These are phyloP conservation scores for Solanum clarkiae DNA, from an alignment of 257 asterid genomes.

Conservation along the genomic window DNA sequence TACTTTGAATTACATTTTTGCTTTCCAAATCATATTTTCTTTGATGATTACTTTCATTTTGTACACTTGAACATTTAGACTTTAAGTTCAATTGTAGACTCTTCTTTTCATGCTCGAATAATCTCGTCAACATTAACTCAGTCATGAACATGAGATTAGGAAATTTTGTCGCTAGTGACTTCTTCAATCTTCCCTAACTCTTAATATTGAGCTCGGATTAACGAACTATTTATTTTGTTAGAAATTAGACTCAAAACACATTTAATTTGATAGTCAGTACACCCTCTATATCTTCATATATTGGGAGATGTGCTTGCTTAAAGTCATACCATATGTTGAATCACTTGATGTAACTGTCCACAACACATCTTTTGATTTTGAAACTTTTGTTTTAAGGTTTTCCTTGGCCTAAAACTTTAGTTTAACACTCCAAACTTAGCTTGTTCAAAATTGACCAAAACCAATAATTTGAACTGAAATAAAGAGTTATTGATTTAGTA, in stretches of 20 bases:
- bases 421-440: neutral
- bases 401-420: neutral
- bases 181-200: neutral
- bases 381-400: neutral
- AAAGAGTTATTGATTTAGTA: neutral
- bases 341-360: neutral
- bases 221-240: neutral
- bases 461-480: neutral
- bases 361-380: neutral
- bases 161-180: neutral
- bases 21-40: neutral
- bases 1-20: no score
- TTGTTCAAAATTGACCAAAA: neutral
- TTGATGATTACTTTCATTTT: neutral
- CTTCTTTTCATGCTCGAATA: neutral
- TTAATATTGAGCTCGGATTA: neutral
- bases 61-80: neutral
- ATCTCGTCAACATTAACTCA: neutral
- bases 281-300: neutral
- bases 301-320: neutral
- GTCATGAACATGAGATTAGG: neutral
- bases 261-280: neutral
- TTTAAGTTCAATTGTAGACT: neutral
- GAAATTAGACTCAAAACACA: neutral
- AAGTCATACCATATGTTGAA: neutral